A percentile compares a stretch with the other conserved stretches of the same genome.
Evolutionary conservation across 768 basidiomycete species (phyloP).

Genomic region (Collybiopsis confluens): DNA sequence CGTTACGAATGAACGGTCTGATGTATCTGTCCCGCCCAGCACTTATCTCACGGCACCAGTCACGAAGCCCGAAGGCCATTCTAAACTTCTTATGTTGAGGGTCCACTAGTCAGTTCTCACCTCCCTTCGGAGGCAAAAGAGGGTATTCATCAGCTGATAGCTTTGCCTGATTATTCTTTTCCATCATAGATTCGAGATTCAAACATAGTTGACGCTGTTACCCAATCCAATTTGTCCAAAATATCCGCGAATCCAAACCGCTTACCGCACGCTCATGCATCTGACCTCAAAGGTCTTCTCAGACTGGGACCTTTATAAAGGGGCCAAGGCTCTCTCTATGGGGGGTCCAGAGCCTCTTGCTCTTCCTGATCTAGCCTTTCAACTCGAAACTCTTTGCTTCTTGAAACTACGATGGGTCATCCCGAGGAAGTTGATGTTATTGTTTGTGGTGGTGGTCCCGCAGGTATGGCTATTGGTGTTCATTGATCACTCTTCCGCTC

Average conservation of each 20-base stretch:
- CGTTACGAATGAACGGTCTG: no score
- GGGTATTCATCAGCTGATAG: background rate
- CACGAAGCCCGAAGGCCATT: background rate
- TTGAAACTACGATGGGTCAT: conserved; percentile 1
- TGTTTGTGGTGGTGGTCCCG: conserved; percentile 65
- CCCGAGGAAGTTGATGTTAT: conserved; percentile 67
- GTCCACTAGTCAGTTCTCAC: background rate
- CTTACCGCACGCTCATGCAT: background rate
- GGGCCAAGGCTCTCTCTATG: background rate
- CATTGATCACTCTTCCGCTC: background rate
- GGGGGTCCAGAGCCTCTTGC: background rate
- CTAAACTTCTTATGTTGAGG: no score
- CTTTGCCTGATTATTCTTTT: no score
- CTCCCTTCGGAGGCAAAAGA: background rate
- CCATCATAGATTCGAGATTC: no score
- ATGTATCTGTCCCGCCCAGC: background rate
- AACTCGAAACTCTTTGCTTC: background rate
- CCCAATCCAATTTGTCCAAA: background rate
- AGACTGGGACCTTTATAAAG: background rate
- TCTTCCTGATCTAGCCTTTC: background rate
- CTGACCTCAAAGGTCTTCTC: background rate
- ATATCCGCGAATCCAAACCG: background rate
- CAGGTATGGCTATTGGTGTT: conserved; percentile 31
- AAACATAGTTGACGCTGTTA: no score
- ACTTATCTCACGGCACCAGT: background rate